These are phyloP conservation scores for Oryza officinalis DNA, from an alignment of 176 grass and related monocot genomes.

Conservation along the genomic window DNA sequence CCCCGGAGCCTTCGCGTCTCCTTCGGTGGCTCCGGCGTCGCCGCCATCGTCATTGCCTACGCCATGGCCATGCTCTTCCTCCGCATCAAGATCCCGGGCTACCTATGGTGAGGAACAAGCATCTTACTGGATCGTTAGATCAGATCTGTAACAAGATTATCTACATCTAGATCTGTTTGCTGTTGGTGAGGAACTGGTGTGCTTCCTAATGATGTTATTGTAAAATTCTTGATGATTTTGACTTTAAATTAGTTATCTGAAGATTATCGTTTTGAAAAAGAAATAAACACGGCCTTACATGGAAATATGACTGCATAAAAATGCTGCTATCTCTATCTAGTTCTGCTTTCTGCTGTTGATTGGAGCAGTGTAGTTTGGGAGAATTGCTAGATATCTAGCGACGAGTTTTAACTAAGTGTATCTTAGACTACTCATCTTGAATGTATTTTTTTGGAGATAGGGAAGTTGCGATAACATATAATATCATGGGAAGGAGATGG, in stretches of 20 bases:
- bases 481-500: background rate
- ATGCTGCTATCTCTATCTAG: background rate
- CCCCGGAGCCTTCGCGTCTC: constrained; percentile 79
- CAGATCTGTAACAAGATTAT: constrained; percentile 34
- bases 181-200: constrained; percentile 25
- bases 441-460: background rate
- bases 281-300: background rate
- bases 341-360: constrained; percentile 1
- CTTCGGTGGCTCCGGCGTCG: constrained; percentile 61
- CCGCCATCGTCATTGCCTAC: constrained; percentile 66
- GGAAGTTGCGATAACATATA: background rate
- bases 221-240: constrained; percentile 27
- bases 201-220: constrained; percentile 21
- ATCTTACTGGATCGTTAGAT: background rate
- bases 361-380: background rate
- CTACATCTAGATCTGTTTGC: constrained; percentile 21
- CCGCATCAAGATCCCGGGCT: constrained; percentile 86
- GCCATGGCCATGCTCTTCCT: constrained; percentile 92
- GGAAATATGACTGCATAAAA: background rate
- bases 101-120: constrained; percentile 71
- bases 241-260: constrained; percentile 13
- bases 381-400: background rate
- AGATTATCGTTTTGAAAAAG: constrained; percentile 35
- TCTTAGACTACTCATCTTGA: background rate
- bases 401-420: background rate